Conservation (phyloP, 192 early-diverging fungal genomes). For the Backusella tuberculispora region DNA sequence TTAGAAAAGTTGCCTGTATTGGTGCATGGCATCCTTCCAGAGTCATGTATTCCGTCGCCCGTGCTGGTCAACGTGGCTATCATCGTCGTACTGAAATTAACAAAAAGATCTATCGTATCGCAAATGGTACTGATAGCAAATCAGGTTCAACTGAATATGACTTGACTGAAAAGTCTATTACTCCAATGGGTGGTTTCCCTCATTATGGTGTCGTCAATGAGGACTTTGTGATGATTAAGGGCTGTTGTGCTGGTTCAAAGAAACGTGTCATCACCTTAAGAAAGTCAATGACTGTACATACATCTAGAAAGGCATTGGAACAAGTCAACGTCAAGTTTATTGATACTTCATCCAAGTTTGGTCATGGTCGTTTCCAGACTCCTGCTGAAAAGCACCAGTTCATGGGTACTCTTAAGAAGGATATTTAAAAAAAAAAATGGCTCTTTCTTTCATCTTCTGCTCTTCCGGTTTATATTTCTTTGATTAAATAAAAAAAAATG, state of each 20-base stretch:
- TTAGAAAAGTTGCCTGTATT: constrained; percentile 99
- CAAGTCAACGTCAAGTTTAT: constrained; percentile 98
- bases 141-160: constrained; percentile 97
- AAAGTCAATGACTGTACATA: constrained; percentile 97
- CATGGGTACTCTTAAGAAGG: constrained; percentile 92
- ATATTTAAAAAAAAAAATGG: constrained; percentile 48
- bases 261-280: constrained; percentile 97
- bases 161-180: constrained; percentile 94
- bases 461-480: too few relatives aligned
- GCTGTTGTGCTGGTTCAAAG: constrained; percentile 93
- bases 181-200: constrained; percentile 99
- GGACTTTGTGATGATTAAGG: constrained; percentile 99
- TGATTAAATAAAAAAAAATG: neutral
- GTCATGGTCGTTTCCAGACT: constrained; percentile 99
- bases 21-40: constrained; percentile 97
- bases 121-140: constrained; percentile 79
- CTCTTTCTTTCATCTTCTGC: neutral
- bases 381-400: constrained; percentile 92
- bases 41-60: constrained; percentile 99
- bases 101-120: constrained; percentile 99
- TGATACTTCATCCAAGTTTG: constrained; percentile 99
- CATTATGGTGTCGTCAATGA: constrained; percentile 99
- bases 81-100: constrained; percentile 99
- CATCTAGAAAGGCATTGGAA: constrained; percentile 95
- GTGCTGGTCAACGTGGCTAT: constrained; percentile 99